A percentile compares a stretch with the other conserved stretches of the same genome.
phyloP scores from a whole-genome alignment of 257 asterid genomes.

The Solanum virginianum region DNA sequence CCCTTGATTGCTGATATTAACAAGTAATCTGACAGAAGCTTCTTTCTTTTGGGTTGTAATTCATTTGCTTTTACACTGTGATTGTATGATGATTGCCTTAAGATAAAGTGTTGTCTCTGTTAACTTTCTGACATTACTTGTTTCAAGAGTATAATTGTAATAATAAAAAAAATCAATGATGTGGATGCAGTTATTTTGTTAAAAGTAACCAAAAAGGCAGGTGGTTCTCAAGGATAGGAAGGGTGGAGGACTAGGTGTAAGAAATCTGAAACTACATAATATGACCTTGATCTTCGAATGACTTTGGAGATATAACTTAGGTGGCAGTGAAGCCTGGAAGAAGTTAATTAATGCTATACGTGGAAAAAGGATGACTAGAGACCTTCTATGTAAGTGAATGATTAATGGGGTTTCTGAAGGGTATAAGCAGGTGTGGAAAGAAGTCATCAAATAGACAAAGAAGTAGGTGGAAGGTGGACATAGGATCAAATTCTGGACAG shows the following conservation, averaged over 20 bases:
- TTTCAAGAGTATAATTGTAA: not conserved
- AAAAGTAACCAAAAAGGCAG: not conserved
- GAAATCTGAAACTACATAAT: not conserved
- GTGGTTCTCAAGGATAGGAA: not conserved
- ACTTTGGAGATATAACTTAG: not conserved
- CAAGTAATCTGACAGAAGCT: conserved; percentile 34
- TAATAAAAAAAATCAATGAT: not conserved
- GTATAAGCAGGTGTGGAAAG: not conserved
- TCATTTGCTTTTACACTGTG: not conserved
- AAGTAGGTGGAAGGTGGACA: not conserved
- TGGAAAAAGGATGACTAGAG: not conserved
- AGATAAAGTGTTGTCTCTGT: not conserved
- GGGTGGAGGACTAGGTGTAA: not conserved
- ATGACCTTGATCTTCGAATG: not conserved
- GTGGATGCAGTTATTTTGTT: not conserved
- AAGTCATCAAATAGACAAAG: not conserved
- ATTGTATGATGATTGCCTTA: not conserved
- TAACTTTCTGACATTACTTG: not conserved
- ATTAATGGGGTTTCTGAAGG: not conserved
- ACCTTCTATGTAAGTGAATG: not conserved
- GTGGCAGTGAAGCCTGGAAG: not conserved
- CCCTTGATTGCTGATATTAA: conserved; percentile 94
- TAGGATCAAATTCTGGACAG: not conserved
- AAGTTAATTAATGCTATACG: not conserved
- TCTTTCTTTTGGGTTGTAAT: not conserved